phyloP scores from a whole-genome alignment of 371 early-diverging fungal genomes.

The Thermomucor indicae-seudaticae region DNA sequence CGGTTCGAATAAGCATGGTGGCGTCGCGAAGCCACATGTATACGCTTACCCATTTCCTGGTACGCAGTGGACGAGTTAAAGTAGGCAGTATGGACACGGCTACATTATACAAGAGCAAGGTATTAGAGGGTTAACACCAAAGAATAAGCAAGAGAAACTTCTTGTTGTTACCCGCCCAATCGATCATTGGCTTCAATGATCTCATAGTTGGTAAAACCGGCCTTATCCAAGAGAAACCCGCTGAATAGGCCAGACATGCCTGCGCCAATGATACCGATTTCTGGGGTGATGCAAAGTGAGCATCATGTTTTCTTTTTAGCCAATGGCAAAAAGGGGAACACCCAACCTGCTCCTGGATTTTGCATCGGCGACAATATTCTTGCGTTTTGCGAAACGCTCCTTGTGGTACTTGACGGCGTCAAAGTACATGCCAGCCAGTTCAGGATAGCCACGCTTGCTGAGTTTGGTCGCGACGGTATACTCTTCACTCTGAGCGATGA shows the following conservation, averaged over 20 bases:
- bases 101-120: not conserved
- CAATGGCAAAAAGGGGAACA: not conserved
- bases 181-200: constrained; percentile 28
- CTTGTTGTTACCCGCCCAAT: constrained; percentile 29
- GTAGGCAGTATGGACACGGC: constrained; percentile 30
- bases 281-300: too few relatives aligned
- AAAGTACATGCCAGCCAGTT: constrained; percentile 20
- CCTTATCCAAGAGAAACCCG: constrained; percentile 22
- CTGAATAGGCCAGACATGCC: constrained; percentile 33
- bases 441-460: constrained; percentile 25
- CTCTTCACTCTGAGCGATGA: constrained; percentile 17
- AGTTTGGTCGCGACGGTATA: constrained; percentile 5
- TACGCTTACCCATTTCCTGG: constrained; percentile 39
- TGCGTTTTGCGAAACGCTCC: constrained; percentile 11
- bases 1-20: too few relatives aligned
- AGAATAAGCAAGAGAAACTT: too few relatives aligned
- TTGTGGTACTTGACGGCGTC: constrained; percentile 27
- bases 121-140: not conserved
- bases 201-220: constrained; percentile 29
- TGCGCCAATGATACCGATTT: constrained; percentile 33
- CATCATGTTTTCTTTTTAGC: too few relatives aligned
- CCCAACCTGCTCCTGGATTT: constrained; percentile 16
- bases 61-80: constrained; percentile 17
- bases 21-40: too few relatives aligned
- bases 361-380: constrained; percentile 9